phyloP scores from a whole-genome alignment of 768 basidiomycete species.

The Jaapia argillacea region DNA sequence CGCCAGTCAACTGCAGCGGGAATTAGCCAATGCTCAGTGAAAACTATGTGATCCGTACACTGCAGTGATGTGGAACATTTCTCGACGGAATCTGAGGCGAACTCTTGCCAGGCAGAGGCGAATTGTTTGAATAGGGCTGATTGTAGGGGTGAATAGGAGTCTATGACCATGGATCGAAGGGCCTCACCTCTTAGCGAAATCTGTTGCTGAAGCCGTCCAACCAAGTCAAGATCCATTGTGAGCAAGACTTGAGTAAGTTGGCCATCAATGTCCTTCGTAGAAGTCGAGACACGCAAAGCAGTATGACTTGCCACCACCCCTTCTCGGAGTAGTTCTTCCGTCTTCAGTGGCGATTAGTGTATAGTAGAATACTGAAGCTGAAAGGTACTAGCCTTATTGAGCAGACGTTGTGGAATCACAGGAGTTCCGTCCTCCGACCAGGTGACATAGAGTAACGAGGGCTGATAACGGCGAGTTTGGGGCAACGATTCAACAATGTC shows the following conservation, averaged over 20 bases:
- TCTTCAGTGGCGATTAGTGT: constrained; percentile 22
- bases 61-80: no score
- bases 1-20: neutral
- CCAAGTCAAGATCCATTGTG: neutral
- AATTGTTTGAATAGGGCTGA: no score
- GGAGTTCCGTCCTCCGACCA: constrained; percentile 43
- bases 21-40: no score
- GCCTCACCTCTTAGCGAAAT: no score
- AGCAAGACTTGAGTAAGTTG: constrained; percentile 25
- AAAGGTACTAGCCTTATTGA: constrained; percentile 54
- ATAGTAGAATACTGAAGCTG: neutral
- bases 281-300: constrained; percentile 40
- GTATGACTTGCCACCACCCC: constrained; percentile 29
- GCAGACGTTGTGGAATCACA: constrained; percentile 35
- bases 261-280: constrained; percentile 45
- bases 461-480: constrained; percentile 44
- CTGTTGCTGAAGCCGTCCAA: no score
- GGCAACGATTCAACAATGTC: constrained; percentile 51
- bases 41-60: no score
- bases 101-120: no score
- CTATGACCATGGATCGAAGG: no score
- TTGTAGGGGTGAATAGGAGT: no score
- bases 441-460: constrained; percentile 48
- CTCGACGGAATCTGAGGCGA: no score
- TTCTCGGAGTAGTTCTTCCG: constrained; percentile 35